phyloP scores from a whole-genome alignment of 495 filamentous ascomycete genomes.

The Penicillium longicatenatum region DNA sequence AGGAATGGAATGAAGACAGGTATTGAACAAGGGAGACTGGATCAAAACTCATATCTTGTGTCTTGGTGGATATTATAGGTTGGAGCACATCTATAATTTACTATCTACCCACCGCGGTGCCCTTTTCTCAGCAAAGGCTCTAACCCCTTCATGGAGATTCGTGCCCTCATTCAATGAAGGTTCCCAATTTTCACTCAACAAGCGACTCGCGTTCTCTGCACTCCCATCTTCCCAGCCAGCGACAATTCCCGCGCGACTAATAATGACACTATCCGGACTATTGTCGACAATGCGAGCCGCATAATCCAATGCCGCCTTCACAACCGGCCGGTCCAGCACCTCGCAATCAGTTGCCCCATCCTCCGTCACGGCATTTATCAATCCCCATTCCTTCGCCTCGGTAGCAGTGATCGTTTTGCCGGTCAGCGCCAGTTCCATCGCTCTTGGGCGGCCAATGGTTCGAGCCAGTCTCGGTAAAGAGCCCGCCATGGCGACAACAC shows the following conservation, averaged over 20 bases:
- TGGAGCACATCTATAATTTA: conserved; percentile 54
- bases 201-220: conserved; percentile 51
- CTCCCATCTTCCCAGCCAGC: conserved; percentile 63
- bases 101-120: conserved; percentile 67
- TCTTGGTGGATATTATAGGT: neutral
- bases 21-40: neutral
- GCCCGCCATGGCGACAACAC: conserved; percentile 67
- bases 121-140: conserved; percentile 73
- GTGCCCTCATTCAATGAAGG: conserved; percentile 60
- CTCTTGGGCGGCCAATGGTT: conserved; percentile 62
- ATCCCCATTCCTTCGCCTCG: conserved; percentile 62
- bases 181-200: conserved; percentile 35
- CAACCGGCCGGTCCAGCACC: conserved; percentile 18
- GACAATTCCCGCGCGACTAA: conserved; percentile 60
- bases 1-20: neutral
- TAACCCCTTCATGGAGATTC: conserved; percentile 72
- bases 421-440: conserved; percentile 65
- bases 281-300: conserved; percentile 34
- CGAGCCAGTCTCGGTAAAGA: conserved; percentile 63
- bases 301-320: conserved; percentile 53
- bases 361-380: conserved; percentile 61
- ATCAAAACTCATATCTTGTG: neutral
- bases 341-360: conserved; percentile 31
- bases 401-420: conserved; percentile 54
- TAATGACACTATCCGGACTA: conserved; percentile 68